phyloP scores from a whole-genome alignment of 2,329 filamentous ascomycete species.

The Gaeumannomyces tritici region DNA sequence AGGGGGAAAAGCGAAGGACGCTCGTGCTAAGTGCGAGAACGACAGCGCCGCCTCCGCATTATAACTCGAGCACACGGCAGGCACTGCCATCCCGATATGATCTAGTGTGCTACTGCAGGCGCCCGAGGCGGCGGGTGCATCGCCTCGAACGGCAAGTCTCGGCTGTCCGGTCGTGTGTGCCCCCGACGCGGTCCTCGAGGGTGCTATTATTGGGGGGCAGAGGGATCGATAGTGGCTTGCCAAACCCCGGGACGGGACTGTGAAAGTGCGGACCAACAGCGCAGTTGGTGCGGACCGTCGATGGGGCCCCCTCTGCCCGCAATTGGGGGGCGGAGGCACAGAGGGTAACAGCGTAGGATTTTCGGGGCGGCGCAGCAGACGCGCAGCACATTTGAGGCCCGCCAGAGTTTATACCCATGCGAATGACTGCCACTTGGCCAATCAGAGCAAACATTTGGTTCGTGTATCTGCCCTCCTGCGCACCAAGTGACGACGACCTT shows the following conservation, averaged over 20 bases:
- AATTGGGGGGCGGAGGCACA: background rate
- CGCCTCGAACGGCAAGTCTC: background rate
- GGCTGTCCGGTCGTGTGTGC: background rate
- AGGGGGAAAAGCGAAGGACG: background rate
- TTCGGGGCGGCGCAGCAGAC: background rate
- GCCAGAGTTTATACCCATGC: background rate
- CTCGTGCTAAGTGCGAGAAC: background rate
- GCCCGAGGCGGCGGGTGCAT: background rate
- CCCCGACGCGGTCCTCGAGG: background rate
- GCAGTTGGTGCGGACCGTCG: background rate
- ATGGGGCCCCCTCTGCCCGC: background rate
- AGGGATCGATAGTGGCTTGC: background rate
- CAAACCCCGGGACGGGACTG: background rate
- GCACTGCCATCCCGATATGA: background rate
- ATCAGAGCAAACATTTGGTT: background rate
- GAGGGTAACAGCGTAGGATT: background rate
- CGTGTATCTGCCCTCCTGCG: background rate
- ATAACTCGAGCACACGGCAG: background rate
- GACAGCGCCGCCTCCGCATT: background rate
- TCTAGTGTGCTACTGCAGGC: background rate
- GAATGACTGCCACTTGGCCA: background rate
- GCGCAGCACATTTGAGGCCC: background rate
- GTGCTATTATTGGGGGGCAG: background rate
- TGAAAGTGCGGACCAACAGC: background rate
- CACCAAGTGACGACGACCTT: background rate